Base-by-base conservation (phyloP, 2,329 filamentous ascomycete species). In the Podosphaera fusca region DNA sequence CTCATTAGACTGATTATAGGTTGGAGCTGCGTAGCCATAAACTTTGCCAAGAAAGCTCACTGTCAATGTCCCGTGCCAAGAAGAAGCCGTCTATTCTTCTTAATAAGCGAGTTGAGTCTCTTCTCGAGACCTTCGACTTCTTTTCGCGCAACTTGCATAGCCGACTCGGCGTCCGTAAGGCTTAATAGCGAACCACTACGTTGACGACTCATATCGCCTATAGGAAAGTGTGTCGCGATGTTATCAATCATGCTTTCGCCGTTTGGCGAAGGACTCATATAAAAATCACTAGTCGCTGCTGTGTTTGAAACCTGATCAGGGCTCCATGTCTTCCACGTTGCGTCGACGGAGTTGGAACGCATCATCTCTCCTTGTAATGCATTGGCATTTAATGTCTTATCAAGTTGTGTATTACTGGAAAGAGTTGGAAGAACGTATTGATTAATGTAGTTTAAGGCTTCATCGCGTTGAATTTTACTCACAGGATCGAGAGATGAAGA, bases 391-490 rank as follows among this genome's bases (percentile, higher is more conserved):
- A 69, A 58, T 10, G 66, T 65, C 33, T 65, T 66, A 55, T 68
- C 67, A n/a, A 68, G 59, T 53, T 69, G 67, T 7, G 64, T 61
- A 54, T 65, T 67, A 10, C 63, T 67, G 9, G 66, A 65, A 6
- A 69, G 63, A 6, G 67, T 67, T 7, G 80, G 80, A 38, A 83
- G 70, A 1, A 84, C 78, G 61, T 80, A 81, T 67, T 84, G 80
- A 66, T 84, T 83, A 68, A 84, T 82, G 67, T 82, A 83, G 66
- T 75, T 77, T 46, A 84, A 75, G 0, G 79, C 79, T 64, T 82
- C 80, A 62, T 83, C 79, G 10, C 79, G 75, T 66, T 81, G 79
- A 61, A 83, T 78, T 70, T 82, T 82, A 60, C 74, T 75, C 33
- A 81, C 74, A 1, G 79, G 78, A 61, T 83, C 79, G 58, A 75